phyloP scores from a whole-genome alignment of 2,329 filamentous ascomycete species.

The Hypoxylon sp. region DNA sequence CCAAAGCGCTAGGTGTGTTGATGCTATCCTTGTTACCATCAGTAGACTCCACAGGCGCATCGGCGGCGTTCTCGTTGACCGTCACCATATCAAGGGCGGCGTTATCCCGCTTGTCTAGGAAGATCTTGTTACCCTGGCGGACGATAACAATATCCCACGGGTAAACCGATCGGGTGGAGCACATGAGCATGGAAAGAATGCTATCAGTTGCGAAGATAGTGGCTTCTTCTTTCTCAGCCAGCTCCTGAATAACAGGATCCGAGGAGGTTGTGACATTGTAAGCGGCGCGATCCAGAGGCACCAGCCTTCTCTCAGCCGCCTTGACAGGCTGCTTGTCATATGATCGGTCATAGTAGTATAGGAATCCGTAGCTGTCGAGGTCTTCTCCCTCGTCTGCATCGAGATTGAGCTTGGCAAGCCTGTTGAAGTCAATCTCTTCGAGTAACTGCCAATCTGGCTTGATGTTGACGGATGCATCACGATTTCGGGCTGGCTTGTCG shows the following conservation, averaged over 20 bases:
- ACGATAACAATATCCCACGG: conserved; percentile 98
- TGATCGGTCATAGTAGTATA: conserved; percentile 97
- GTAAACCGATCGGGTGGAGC: conserved; percentile 94
- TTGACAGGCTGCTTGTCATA: conserved; percentile 96
- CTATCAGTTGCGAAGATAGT: conserved; percentile 98
- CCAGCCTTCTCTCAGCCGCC: conserved; percentile 87
- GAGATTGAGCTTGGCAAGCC: conserved; percentile 94
- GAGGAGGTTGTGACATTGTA: conserved; percentile 99
- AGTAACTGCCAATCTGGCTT: conserved; percentile 95
- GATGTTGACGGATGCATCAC: conserved; percentile 95
- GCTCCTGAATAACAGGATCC: conserved; percentile 96
- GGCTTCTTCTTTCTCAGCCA: conserved; percentile 95
- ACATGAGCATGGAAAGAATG: conserved; percentile 99
- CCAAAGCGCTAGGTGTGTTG: conserved; percentile 93
- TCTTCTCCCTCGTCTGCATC: conserved; percentile 97
- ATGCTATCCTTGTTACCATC: conserved; percentile 95
- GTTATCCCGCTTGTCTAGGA: conserved; percentile 98
- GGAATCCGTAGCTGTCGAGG: conserved; percentile 94
- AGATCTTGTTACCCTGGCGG: conserved; percentile 95
- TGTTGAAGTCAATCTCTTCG: conserved; percentile 99
- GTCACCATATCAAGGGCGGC: conserved; percentile 97
- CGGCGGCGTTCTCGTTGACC: conserved; percentile 98
- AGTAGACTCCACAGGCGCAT: conserved; percentile 90
- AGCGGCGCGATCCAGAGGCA: conserved; percentile 90
- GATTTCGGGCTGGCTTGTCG: conserved; percentile 96